phyloP scores from a whole-genome alignment of 352 stramenopile species.

The Salisapilia sapeloensis region DNA sequence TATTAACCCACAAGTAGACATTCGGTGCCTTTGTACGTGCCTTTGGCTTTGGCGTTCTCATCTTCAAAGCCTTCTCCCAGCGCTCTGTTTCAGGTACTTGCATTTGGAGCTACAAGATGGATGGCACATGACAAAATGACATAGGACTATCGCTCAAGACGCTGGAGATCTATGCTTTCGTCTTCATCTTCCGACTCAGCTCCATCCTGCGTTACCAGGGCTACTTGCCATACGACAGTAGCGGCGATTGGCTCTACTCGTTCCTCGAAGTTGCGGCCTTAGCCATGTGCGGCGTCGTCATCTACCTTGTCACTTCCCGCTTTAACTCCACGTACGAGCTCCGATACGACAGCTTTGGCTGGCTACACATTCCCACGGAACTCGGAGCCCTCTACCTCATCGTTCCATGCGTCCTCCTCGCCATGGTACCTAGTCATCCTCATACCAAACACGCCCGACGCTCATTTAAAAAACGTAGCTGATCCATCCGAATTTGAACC shows the following conservation, averaged over 20 bases:
- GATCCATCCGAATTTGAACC: constrained; percentile 93
- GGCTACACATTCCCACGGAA: constrained; percentile 72
- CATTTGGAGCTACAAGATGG: constrained; percentile 1
- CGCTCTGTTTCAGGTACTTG: constrained; percentile 59
- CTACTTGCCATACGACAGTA: constrained; percentile 88
- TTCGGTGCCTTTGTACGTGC: constrained; percentile 80
- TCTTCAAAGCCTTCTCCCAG: constrained; percentile 91
- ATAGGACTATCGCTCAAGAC: constrained; percentile 92
- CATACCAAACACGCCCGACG: too few species aligned
- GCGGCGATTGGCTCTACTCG: constrained; percentile 96
- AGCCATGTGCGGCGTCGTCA: constrained; percentile 72
- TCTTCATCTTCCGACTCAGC: constrained; percentile 94
- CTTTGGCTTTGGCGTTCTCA: constrained; percentile 86
- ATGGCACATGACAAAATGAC: constrained; percentile 1
- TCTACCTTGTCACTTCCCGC: constrained; percentile 83
- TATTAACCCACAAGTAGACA: constrained; percentile 25
- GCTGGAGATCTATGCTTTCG: constrained; percentile 91
- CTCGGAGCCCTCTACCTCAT: constrained; percentile 73
- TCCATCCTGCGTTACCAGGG: constrained; percentile 96
- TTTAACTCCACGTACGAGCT: constrained; percentile 94
- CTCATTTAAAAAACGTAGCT: constrained; percentile 40
- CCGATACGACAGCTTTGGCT: constrained; percentile 92
- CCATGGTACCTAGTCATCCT: constrained; percentile 31
- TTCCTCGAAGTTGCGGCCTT: constrained; percentile 88
- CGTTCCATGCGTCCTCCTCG: constrained; percentile 76